Evolutionary conservation across 495 filamentous ascomycete species (phyloP).

Genomic region (Daldinia concentrica): DNA sequence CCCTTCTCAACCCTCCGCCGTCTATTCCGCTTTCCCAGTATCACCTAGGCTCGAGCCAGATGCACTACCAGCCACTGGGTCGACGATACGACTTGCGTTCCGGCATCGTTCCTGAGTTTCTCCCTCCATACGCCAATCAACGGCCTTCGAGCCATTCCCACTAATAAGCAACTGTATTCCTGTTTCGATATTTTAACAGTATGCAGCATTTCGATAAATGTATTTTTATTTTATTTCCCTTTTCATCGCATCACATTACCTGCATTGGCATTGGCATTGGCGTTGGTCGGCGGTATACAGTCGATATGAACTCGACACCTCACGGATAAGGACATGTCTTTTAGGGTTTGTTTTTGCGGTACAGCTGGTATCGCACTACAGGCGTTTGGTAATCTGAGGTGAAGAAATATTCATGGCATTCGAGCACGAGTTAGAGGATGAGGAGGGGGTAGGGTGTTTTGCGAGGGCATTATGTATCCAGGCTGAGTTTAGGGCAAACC

Average conservation of each 20-base stretch:
- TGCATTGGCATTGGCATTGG: slow-evolving; percentile 44
- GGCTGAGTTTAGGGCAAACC: slow-evolving; percentile 1
- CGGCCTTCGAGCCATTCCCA: slow-evolving; percentile 36
- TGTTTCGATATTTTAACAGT: slow-evolving; percentile 8
- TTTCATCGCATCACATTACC: neutral
- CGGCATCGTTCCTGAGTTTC: slow-evolving; percentile 81
- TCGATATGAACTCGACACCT: slow-evolving; percentile 43
- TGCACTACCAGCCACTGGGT: slow-evolving; percentile 95
- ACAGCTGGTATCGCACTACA: slow-evolving; percentile 38
- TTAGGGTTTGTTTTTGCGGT: slow-evolving; percentile 19
- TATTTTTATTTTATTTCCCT: slow-evolving; percentile 27
- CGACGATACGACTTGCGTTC: slow-evolving; percentile 80
- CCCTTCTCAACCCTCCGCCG: slow-evolving; percentile 86
- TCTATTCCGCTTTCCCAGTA: slow-evolving; percentile 81
- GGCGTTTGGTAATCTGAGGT: slow-evolving; percentile 43
- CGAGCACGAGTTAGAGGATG: slow-evolving; percentile 11
- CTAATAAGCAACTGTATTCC: slow-evolving; percentile 32
- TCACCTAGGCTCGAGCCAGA: slow-evolving; percentile 75
- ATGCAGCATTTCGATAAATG: slow-evolving; percentile 21
- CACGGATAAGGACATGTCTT: slow-evolving; percentile 34
- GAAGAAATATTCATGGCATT: slow-evolving; percentile 5
- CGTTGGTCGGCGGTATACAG: slow-evolving; percentile 44
- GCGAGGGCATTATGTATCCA: slow-evolving; percentile 8
- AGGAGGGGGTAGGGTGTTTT: neutral
- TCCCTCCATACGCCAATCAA: slow-evolving; percentile 37